phyloP scores from a whole-genome alignment of 2,329 filamentous ascomycete species.

The Alternaria novae-zelandiae region DNA sequence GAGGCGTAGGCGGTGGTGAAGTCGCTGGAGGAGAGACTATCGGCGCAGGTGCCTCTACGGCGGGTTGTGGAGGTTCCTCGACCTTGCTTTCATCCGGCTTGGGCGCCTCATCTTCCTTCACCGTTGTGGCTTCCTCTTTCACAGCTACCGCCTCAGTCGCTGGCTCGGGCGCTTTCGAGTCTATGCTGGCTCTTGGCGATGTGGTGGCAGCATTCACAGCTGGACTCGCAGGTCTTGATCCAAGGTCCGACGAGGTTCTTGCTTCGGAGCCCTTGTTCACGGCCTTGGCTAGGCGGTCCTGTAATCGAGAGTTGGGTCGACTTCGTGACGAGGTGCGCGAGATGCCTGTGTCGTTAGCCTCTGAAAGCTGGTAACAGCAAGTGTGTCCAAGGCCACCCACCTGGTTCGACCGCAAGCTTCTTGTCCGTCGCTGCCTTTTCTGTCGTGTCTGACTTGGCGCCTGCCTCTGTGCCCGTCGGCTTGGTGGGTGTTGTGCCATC shows the following conservation, averaged over 20 bases:
- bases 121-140: conserved; percentile 13
- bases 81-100: conserved; percentile 18
- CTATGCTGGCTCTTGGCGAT: conserved; percentile 54
- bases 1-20: conserved; percentile 21
- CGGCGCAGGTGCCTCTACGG: conserved; percentile 30
- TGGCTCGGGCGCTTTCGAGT: conserved; percentile 47
- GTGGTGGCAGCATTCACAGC: conserved; percentile 29
- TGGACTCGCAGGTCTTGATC: conserved; percentile 63
- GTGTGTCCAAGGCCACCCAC: conserved; percentile 25
- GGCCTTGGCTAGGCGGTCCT: conserved; percentile 87
- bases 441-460: conserved; percentile 39
- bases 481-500: conserved; percentile 64
- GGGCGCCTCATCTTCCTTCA: conserved; percentile 19
- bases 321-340: conserved; percentile 71
- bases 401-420: conserved; percentile 41
- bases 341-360: conserved; percentile 50
- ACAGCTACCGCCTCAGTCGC: conserved; percentile 4
- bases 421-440: conserved; percentile 38
- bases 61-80: conserved; percentile 28
- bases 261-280: conserved; percentile 71
- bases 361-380: neutral
- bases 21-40: conserved; percentile 8
- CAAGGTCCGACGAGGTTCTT: conserved; percentile 57
- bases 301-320: conserved; percentile 79
- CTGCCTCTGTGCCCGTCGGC: conserved; percentile 48